Conservation (phyloP, 2,329 filamentous ascomycete genomes). For the Sarocladium oryzae region DNA sequence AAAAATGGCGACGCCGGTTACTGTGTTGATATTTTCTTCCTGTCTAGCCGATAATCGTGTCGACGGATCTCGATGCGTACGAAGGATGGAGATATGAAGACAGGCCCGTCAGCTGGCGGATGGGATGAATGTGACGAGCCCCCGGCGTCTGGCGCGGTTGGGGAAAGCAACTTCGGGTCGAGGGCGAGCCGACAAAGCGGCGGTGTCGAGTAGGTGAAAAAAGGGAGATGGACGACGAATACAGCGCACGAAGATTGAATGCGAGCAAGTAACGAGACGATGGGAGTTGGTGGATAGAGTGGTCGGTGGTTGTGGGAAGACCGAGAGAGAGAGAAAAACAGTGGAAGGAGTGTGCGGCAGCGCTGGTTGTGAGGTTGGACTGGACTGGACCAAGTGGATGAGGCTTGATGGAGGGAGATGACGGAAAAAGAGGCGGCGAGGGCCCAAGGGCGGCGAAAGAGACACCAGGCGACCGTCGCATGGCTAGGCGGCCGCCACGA, state of each 20-base stretch:
- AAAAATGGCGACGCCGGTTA: too few species aligned
- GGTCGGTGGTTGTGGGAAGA: not conserved
- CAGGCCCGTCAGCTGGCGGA: conserved; percentile 5
- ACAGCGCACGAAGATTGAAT: not conserved
- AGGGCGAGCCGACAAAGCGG: conserved; percentile 1
- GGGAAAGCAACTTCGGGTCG: not conserved
- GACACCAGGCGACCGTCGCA: too few species aligned
- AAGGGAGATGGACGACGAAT: not conserved
- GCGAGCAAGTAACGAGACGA: not conserved
- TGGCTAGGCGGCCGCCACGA: too few species aligned
- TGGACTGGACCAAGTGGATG: too few species aligned
- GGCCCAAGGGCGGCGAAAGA: not conserved
- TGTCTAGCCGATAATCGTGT: not conserved
- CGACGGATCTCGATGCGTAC: not conserved
- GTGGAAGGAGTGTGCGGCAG: not conserved
- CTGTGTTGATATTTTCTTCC: too few species aligned
- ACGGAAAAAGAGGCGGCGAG: conserved; percentile 9
- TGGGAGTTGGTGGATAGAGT: not conserved
- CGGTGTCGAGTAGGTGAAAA: not conserved
- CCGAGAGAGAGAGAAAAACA: not conserved
- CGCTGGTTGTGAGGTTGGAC: conserved; percentile 1
- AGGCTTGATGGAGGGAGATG: conserved; percentile 8
- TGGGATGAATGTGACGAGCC: conserved; percentile 3
- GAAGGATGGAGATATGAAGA: not conserved
- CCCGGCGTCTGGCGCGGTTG: not conserved